phyloP scores from a whole-genome alignment of 306 rosid species.

The Canavalia ensiformis region DNA sequence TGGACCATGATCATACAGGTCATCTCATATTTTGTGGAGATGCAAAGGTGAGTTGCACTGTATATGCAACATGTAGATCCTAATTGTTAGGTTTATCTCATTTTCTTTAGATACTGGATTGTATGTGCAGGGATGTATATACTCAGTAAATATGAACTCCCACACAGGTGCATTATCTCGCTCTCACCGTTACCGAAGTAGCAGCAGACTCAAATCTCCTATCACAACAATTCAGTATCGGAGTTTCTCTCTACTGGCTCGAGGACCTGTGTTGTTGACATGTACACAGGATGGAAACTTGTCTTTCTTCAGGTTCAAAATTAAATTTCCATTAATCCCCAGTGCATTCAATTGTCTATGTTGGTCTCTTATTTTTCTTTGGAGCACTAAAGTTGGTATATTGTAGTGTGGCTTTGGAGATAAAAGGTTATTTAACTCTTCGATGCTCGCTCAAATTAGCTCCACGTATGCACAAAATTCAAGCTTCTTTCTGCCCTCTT shows the following conservation, averaged over 20 bases:
- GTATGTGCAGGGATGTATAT: slow-evolving; percentile 79
- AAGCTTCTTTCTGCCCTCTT: slow-evolving; percentile 93
- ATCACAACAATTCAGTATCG: slow-evolving; percentile 88
- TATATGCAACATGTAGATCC: slow-evolving; percentile 31
- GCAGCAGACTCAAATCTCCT: slow-evolving; percentile 77
- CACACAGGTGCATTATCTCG: slow-evolving; percentile 89
- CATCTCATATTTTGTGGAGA: slow-evolving; percentile 92
- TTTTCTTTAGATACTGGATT: slow-evolving; percentile 49
- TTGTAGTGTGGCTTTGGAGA: slow-evolving; percentile 86
- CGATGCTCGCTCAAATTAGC: slow-evolving; percentile 92
- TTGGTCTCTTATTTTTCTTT: slow-evolving; percentile 38
- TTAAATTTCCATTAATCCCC: slow-evolving; percentile 31
- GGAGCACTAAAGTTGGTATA: slow-evolving; percentile 46
- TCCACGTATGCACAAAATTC: slow-evolving; percentile 86
- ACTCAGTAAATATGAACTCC: slow-evolving; percentile 89
- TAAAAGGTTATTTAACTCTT: slow-evolving; percentile 93
- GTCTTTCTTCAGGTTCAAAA: slow-evolving; percentile 89
- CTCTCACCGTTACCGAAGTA: slow-evolving; percentile 81
- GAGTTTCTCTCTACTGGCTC: slow-evolving; percentile 92
- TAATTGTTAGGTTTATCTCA: slow-evolving; percentile 40
- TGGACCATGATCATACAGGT: slow-evolving; percentile 96
- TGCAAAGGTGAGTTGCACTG: slow-evolving; percentile 63
- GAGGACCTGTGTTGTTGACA: slow-evolving; percentile 90
- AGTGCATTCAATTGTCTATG: slow-evolving; percentile 37
- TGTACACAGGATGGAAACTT: slow-evolving; percentile 92